These are phyloP conservation scores for Bonia amplexicaulis DNA, from an alignment of 176 grass and related monocot species.

Conservation along the genomic window DNA sequence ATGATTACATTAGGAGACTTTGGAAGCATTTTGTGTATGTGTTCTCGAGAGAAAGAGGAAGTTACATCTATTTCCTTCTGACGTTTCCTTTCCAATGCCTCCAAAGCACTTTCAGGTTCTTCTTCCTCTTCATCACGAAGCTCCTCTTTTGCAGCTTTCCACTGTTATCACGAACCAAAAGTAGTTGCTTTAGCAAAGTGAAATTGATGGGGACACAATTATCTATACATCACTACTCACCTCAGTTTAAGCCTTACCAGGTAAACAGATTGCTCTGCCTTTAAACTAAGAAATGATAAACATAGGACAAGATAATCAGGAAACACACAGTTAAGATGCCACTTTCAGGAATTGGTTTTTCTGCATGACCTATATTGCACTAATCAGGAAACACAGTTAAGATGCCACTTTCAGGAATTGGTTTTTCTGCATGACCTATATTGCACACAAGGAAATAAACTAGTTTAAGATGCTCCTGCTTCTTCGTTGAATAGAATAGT, in stretches of 20 bases:
- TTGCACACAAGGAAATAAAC: neutral
- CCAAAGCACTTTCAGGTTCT: slow-evolving; percentile 77
- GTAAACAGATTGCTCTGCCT: slow-evolving; percentile 26
- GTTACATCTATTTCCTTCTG: slow-evolving; percentile 84
- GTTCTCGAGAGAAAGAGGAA: neutral
- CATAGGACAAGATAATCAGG: slow-evolving; percentile 13
- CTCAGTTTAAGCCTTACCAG: slow-evolving; percentile 31
- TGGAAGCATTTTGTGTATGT: neutral
- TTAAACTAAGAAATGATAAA: slow-evolving; percentile 1
- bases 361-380: neutral
- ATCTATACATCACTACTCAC: slow-evolving; percentile 26
- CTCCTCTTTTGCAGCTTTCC: slow-evolving; percentile 99
- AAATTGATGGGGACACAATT: neutral
- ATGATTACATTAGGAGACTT: slow-evolving; percentile 1
- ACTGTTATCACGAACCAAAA: slow-evolving; percentile 44
- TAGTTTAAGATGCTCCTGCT: neutral
- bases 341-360: neutral
- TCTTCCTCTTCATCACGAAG: slow-evolving; percentile 77
- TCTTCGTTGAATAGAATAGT: neutral
- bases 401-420: neutral
- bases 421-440: slow-evolving; percentile 2
- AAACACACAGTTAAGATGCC: slow-evolving; percentile 3
- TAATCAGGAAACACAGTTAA: slow-evolving; percentile 26
- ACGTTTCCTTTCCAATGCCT: slow-evolving; percentile 73
- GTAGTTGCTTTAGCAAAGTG: neutral